phyloP scores from a whole-genome alignment of 202 grass and related monocot genomes.

The Carex arenaria region DNA sequence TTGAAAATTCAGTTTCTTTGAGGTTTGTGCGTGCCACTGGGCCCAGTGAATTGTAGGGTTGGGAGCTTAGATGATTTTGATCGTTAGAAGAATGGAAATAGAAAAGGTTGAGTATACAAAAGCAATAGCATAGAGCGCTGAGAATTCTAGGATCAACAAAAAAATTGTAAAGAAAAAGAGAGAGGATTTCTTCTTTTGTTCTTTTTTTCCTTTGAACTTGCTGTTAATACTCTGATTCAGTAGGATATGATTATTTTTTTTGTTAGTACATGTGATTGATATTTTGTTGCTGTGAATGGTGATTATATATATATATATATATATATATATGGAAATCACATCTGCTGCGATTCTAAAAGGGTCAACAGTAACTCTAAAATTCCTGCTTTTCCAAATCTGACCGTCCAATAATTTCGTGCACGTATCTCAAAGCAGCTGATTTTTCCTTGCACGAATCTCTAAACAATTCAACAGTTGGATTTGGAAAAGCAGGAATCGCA shows the following conservation, averaged over 20 bases:
- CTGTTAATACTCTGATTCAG: background rate
- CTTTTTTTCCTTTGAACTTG: background rate
- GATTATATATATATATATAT: no score
- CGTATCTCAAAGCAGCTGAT: no score
- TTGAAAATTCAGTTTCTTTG: conserved; percentile 49
- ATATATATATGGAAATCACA: no score
- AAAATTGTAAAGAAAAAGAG: conserved; percentile 5
- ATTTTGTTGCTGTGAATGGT: background rate
- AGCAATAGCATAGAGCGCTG: background rate
- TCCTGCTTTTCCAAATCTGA: no score
- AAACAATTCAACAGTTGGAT: no score
- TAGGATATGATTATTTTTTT: conserved; percentile 16
- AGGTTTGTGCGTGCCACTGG: conserved; percentile 43
- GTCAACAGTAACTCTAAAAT: no score
- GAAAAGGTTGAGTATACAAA: background rate
- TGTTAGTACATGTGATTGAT: background rate
- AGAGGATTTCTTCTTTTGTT: background rate
- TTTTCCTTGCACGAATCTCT: no score
- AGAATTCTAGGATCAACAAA: background rate
- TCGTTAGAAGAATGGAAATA: background rate
- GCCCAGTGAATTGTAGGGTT: conserved; percentile 12
- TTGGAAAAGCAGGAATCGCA: no score
- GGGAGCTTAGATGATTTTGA: background rate
- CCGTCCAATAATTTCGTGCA: no score
- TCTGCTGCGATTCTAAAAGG: no score